Conservation (phyloP, 2,329 filamentous ascomycete genomes). For the Pseudophaeomoniella oleicola region DNA sequence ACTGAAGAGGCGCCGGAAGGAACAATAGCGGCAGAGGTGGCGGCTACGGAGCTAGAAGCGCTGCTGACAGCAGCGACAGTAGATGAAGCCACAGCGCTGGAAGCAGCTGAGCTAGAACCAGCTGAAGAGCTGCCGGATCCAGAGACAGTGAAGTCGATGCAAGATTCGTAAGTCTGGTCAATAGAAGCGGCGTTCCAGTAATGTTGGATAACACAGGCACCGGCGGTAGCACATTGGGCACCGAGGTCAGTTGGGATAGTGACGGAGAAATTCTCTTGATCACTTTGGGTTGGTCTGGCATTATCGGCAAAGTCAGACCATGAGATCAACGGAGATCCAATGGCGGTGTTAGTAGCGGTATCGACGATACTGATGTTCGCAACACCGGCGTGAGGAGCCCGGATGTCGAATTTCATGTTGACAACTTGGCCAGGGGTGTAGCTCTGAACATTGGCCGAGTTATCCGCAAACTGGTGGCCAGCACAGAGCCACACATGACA, state of each 20-base stretch:
- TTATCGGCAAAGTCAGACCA: slow-evolving; percentile 42
- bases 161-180: slow-evolving; percentile 49
- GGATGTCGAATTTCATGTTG: slow-evolving; percentile 23
- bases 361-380: slow-evolving; percentile 47
- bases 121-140: background rate
- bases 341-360: slow-evolving; percentile 34
- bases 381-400: slow-evolving; percentile 38
- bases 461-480: slow-evolving; percentile 43
- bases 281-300: slow-evolving; percentile 23
- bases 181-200: slow-evolving; percentile 30
- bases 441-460: slow-evolving; percentile 35
- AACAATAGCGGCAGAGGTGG: background rate
- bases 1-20: background rate
- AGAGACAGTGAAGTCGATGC: slow-evolving; percentile 37
- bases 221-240: slow-evolving; percentile 30
- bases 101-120: background rate
- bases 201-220: slow-evolving; percentile 14
- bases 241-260: slow-evolving; percentile 38
- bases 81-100: too few relatives aligned
- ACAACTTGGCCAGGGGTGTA: slow-evolving; percentile 21
- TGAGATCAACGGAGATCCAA: slow-evolving; percentile 38
- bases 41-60: background rate
- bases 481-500: slow-evolving; percentile 44
- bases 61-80: background rate
- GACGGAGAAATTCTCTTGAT: slow-evolving; percentile 36